These are phyloP conservation scores for Capniomyces stellatus DNA, from an alignment of 371 early-diverging fungal species.

Conservation along the genomic window DNA sequence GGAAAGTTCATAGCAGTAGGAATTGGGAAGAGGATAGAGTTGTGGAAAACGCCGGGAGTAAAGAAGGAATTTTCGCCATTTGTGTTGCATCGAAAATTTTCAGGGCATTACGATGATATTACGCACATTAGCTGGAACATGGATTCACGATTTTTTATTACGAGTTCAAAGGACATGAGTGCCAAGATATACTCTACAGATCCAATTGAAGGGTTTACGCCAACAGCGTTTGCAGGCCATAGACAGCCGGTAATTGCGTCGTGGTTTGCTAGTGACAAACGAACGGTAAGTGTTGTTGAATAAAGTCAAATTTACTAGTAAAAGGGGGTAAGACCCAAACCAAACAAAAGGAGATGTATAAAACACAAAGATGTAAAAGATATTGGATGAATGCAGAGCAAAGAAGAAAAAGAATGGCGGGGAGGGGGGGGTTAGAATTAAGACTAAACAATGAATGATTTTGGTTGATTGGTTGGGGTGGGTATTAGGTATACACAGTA, in stretches of 20 bases:
- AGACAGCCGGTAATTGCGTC: conserved; percentile 69
- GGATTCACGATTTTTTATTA: conserved; percentile 64
- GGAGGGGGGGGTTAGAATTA: too few relatives aligned
- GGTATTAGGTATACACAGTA: conserved; percentile 67
- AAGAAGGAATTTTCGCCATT: conserved; percentile 83
- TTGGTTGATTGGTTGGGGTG: too few relatives aligned
- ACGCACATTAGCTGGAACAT: conserved; percentile 68
- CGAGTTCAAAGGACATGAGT: conserved; percentile 82
- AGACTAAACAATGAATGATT: too few relatives aligned
- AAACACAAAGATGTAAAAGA: too few relatives aligned
- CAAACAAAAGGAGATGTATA: too few relatives aligned
- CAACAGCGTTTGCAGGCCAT: conserved; percentile 69
- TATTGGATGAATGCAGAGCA: too few relatives aligned
- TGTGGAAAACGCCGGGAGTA: conserved; percentile 90
- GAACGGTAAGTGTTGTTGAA: too few relatives aligned
- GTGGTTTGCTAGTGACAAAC: too few relatives aligned
- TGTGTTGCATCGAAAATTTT: conserved; percentile 48
- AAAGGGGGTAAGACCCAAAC: too few relatives aligned
- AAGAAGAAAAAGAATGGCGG: too few relatives aligned
- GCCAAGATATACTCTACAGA: conserved; percentile 56
- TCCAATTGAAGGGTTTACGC: conserved; percentile 35
- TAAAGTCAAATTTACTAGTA: too few relatives aligned
- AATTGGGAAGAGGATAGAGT: conserved; percentile 58
- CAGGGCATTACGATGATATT: conserved; percentile 83
- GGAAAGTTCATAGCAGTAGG: conserved; percentile 70